A percentile compares a stretch with the other conserved stretches of the same genome.
phyloP scores from a whole-genome alignment of 345 rosid species.

The Eutrema yunnanense region DNA sequence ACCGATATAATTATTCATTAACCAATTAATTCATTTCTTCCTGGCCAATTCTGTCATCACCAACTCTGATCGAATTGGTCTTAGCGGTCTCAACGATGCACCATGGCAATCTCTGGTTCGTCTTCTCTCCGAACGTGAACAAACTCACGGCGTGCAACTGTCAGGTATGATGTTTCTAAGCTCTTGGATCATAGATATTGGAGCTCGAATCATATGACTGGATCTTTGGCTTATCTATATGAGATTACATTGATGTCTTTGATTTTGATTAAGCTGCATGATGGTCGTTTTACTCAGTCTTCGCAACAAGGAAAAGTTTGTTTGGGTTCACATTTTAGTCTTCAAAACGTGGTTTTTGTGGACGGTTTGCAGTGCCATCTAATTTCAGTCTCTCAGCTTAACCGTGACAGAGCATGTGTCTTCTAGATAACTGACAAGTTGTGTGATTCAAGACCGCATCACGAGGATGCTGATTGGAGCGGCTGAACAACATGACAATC shows the following conservation, averaged over 20 bases:
- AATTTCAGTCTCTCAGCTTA: not conserved
- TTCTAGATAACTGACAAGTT: not conserved
- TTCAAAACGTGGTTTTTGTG: not conserved
- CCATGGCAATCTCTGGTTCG: too few species aligned
- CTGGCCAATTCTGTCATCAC: too few species aligned
- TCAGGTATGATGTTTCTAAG: too few species aligned
- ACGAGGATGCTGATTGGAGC: not conserved
- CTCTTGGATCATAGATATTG: too few species aligned
- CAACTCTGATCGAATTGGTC: too few species aligned
- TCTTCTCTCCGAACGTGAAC: too few species aligned
- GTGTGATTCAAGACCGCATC: not conserved
- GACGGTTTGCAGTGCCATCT: not conserved
- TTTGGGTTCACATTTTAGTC: not conserved
- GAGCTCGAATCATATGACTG: not conserved
- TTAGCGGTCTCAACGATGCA: too few species aligned
- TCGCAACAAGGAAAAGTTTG: not conserved
- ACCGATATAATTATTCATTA: too few species aligned
- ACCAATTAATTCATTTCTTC: too few species aligned
- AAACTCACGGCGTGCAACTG: too few species aligned
- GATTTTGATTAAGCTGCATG: not conserved
- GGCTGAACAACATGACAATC: not conserved
- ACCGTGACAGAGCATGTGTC: not conserved
- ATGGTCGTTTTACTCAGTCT: not conserved
- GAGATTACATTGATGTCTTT: not conserved
- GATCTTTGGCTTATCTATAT: accelerated